These are phyloP conservation scores for Fusarium sp. DNA, from an alignment of 2,329 filamentous ascomycete genomes.

Conservation along the genomic window DNA sequence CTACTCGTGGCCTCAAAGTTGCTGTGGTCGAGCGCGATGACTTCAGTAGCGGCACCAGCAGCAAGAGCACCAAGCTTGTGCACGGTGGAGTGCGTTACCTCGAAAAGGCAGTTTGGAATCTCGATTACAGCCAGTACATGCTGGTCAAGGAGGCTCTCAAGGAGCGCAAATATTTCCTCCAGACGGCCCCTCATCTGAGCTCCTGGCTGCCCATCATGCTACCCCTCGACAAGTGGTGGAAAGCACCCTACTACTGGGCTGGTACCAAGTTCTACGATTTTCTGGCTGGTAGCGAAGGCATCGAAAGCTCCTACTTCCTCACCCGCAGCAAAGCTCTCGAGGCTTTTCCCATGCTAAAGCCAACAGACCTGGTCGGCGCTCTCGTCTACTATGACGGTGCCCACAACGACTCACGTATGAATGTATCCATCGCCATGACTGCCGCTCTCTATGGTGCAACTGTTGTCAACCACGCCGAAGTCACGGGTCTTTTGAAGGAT, in stretches of 20 bases:
- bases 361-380: conserved; percentile 81
- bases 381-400: conserved; percentile 93
- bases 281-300: conserved; percentile 86
- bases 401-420: conserved; percentile 94
- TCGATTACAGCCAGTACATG: conserved; percentile 79
- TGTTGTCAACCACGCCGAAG: conserved; percentile 85
- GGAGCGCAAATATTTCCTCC: conserved; percentile 80
- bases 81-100: conserved; percentile 81
- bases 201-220: conserved; percentile 83
- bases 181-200: conserved; percentile 79
- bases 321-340: conserved; percentile 88
- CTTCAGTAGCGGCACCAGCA: conserved; percentile 79
- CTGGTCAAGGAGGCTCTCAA: conserved; percentile 79
- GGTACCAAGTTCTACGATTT: conserved; percentile 88
- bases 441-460: conserved; percentile 88
- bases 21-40: conserved; percentile 79
- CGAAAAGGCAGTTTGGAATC: conserved; percentile 81
- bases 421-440: conserved; percentile 88
- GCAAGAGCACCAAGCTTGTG: conserved; percentile 82
- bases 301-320: conserved; percentile 90
- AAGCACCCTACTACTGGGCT: conserved; percentile 81
- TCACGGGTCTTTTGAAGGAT: conserved; percentile 82
- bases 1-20: conserved; percentile 77
- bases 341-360: conserved; percentile 89
- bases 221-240: conserved; percentile 81